phyloP scores from a whole-genome alignment of 352 stramenopile genomes.

The Chrysophaeum taylorii region DNA sequence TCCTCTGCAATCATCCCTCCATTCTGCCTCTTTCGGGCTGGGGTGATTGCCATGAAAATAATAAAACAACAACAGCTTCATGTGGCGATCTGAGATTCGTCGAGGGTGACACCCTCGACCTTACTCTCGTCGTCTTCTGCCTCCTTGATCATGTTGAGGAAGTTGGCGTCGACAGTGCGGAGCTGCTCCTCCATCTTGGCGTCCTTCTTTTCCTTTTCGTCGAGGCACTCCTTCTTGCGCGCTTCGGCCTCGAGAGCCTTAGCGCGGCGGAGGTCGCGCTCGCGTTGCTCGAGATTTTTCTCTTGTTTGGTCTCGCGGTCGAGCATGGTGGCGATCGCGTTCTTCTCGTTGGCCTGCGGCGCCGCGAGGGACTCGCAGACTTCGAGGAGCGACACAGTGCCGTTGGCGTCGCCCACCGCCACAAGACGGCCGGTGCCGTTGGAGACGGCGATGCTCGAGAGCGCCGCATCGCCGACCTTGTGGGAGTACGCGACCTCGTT shows the following conservation, averaged over 20 bases:
- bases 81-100: background rate
- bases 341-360: conserved; percentile 81
- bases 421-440: conserved; percentile 77
- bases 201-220: conserved; percentile 50
- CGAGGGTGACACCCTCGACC: conserved; percentile 1
- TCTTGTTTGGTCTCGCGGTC: conserved; percentile 90
- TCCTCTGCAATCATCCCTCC: no score
- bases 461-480: conserved; percentile 79
- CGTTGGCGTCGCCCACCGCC: conserved; percentile 83
- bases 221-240: conserved; percentile 30
- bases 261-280: conserved; percentile 63
- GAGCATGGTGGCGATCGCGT: conserved; percentile 85
- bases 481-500: conserved; percentile 92
- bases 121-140: conserved; percentile 62
- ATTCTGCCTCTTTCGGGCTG: no score
- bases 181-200: conserved; percentile 86
- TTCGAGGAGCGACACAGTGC: conserved; percentile 89
- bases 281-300: conserved; percentile 79
- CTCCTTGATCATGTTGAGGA: conserved; percentile 89
- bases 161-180: conserved; percentile 79
- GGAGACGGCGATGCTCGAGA: conserved; percentile 77
- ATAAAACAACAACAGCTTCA: background rate
- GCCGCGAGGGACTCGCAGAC: conserved; percentile 78
- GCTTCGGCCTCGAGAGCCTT: conserved; percentile 61
- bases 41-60: no score